Evolutionary conservation across 106 monocot species (phyloP), one percentile per base, ranked within the genome.

Genomic region (Vanilla planifolia): DNA sequence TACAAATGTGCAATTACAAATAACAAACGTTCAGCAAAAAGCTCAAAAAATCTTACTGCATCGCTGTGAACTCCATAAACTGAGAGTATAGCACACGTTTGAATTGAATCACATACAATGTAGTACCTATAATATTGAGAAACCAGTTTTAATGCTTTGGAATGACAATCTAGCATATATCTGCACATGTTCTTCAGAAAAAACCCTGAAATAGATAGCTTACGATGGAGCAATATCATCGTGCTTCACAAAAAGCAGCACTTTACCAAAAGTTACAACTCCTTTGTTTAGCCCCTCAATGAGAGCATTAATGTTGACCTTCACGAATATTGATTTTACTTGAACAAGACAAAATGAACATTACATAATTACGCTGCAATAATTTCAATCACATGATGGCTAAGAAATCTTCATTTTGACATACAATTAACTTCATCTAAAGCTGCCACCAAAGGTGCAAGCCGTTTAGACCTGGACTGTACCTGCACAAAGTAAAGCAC

Each of bases 61-160:
- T 90, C 86, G 24, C 43, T 63, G 33, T 79, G 86, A 48, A 95
- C 63, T 46, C 95, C 95, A 79, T 83, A 90, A 1, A 95, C 80
- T 20, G 95, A 86, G 11, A 95, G 80, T 73, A 83, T 64, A 44
- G 90, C 89, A 59, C 64, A 70, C 58, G 68, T 73, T 57, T 83
- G 77, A 55, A 74, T 78, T 35, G 64, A 58, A 63, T 90, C 95
- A 63, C 89, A 84, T 33, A 71, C 42, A 63, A 95, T 41, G 64
- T 85, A 95, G 59, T 86, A 95, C 83, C 95, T 95, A 75, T 70
- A 81, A 80, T 57, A 33, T 9, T 16, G 44, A 39, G 0, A 59
- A 36, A 52, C 35, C 43, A 57, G 33, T 14, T 32, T 59, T 27
- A 66, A n/a, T 41, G 16, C n/a, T 53, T n/a, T n/a, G n/a, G n/a